Evolutionary conservation across 495 filamentous ascomycete species (phyloP), one percentile per base, ranked within the genome.

Genomic region (Neurospora sp.): DNA sequence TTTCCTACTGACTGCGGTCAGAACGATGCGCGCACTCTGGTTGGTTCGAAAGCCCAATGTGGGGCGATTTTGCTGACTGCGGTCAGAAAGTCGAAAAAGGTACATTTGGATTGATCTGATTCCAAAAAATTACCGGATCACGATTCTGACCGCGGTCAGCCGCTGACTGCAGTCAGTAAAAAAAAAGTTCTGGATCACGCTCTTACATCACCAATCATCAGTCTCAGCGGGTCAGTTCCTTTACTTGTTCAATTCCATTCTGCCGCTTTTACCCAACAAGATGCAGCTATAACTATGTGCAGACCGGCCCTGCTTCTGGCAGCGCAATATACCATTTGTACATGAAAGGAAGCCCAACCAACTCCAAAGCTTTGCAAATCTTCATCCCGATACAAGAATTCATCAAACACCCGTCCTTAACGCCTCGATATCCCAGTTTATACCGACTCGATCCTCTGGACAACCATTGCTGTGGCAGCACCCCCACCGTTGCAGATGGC

Each of bases 401-500:
- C 23, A 59, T 7, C 54, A 66, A 31, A 66, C 14, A 66, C 27
- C 54, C 54, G 18, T 16, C 54, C 54, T 18, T 31, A 66, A 70
- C 35, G 46, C 39, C 44, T 12, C 62, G 48, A 40, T n/a, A 35
- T 31, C 27, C 31, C 35, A 71, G 74, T 62, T 81, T 76, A 89
- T 75, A 92, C 90, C 72, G 85, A 87, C 44, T 93, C 91, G 71
- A 98, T 85, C 70, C 92, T 90, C 84, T 98, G 94, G 66, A 99
- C 93, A 59, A 99, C 93, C 82, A 99, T 90, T 0, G 94, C 95
- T 27, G 92, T 94, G 3, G 94, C 93, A 7, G 93, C 95, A 66
- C 95, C 95, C 20, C 96, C 96, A 62, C 96, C 96, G 77, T 99
- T 99, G 83, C 96, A 99, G 73, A 99, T 97, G 11, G 95, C 95